phyloP scores from a whole-genome alignment of 2,329 filamentous ascomycete genomes.

The Ceratocystis lukuohia region DNA sequence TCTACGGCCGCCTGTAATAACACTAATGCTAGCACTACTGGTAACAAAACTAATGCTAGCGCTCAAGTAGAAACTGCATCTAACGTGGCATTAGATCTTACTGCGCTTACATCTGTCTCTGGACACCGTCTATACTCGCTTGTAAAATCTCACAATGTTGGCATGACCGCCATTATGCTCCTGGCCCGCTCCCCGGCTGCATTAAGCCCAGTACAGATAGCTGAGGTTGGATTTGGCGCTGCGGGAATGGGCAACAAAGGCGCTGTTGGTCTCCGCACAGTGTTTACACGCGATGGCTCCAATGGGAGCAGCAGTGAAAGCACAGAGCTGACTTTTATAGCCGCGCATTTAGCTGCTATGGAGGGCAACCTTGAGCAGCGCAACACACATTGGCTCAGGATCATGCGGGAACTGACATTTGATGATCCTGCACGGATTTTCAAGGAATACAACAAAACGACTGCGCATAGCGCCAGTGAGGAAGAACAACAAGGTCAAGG shows the following conservation, averaged over 20 bases:
- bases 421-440: slow-evolving; percentile 36
- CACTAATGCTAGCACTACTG: neutral
- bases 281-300: slow-evolving; percentile 35
- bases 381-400: slow-evolving; percentile 78
- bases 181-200: slow-evolving; percentile 55
- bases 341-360: slow-evolving; percentile 78
- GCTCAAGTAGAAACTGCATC: neutral
- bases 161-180: slow-evolving; percentile 81
- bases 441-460: slow-evolving; percentile 14
- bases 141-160: slow-evolving; percentile 59
- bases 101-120: slow-evolving; percentile 17
- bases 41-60: neutral
- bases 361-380: slow-evolving; percentile 62
- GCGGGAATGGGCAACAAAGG: slow-evolving; percentile 94
- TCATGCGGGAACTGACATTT: slow-evolving; percentile 72
- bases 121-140: slow-evolving; percentile 47
- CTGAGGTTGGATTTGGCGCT: slow-evolving; percentile 70
- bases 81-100: slow-evolving; percentile 19
- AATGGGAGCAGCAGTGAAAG: slow-evolving; percentile 26
- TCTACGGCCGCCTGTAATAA: slow-evolving; percentile 7
- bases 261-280: slow-evolving; percentile 64
- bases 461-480: neutral
- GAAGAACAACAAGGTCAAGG: neutral
- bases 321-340: slow-evolving; percentile 68
- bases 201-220: slow-evolving; percentile 56